A percentile compares a stretch with the other conserved stretches of the same genome.
Evolutionary conservation across 2,329 filamentous ascomycete genomes (phyloP).

Genomic region (Ramularia endophylla): DNA sequence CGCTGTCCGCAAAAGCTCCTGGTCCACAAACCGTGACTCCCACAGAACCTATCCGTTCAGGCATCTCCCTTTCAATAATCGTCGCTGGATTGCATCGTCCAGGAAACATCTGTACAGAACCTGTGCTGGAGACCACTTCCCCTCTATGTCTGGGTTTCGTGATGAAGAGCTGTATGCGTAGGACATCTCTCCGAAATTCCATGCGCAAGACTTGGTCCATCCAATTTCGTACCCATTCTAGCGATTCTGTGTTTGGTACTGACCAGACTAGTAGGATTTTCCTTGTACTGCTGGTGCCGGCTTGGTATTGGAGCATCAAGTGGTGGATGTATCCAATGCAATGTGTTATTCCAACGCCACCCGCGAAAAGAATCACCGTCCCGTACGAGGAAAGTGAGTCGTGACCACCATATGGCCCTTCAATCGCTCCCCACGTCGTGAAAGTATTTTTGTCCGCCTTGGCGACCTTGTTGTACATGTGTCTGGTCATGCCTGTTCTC

Average conservation of each 20-base stretch:
- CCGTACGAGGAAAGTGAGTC: slow-evolving; percentile 69
- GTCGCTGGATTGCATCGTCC: slow-evolving; percentile 52
- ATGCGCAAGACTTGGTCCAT: slow-evolving; percentile 60
- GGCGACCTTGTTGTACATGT: slow-evolving; percentile 62
- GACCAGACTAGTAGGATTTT: slow-evolving; percentile 73
- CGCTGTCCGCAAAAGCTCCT: slow-evolving; percentile 57
- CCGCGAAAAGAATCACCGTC: slow-evolving; percentile 71
- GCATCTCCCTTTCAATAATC: slow-evolving; percentile 53
- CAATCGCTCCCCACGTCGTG: slow-evolving; percentile 60
- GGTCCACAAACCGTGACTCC: slow-evolving; percentile 59
- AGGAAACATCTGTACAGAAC: slow-evolving; percentile 56
- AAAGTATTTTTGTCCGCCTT: slow-evolving; percentile 56
- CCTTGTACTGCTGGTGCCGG: slow-evolving; percentile 64
- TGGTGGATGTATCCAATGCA: slow-evolving; percentile 70
- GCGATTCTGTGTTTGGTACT: slow-evolving; percentile 63
- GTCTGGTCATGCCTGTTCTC: slow-evolving; percentile 66
- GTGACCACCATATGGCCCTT: slow-evolving; percentile 70
- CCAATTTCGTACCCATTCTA: slow-evolving; percentile 59
- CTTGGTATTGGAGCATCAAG: slow-evolving; percentile 61
- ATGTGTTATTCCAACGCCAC: slow-evolving; percentile 75
- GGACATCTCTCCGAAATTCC: slow-evolving; percentile 52
- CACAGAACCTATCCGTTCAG: slow-evolving; percentile 42
- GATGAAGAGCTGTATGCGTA: slow-evolving; percentile 57
- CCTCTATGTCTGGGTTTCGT: slow-evolving; percentile 52
- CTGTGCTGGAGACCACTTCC: slow-evolving; percentile 52